phyloP scores from a whole-genome alignment of 495 filamentous ascomycete genomes.

The Aspergillus avenaceus region DNA sequence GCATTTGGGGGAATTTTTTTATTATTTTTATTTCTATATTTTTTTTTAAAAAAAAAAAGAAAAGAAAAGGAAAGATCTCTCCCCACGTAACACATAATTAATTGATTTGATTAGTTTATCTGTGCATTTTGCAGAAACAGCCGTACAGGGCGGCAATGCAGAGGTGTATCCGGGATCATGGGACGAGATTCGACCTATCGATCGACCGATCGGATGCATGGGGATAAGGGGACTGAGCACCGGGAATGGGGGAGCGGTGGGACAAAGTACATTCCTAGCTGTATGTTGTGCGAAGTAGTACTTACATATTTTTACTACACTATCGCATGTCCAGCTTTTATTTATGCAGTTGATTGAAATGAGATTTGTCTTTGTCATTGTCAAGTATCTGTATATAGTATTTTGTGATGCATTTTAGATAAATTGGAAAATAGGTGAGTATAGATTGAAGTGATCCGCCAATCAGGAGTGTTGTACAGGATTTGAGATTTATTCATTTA shows the following conservation, averaged over 20 bases:
- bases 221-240: background rate
- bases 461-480: background rate
- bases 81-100: background rate
- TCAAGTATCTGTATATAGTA: too few relatives aligned
- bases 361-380: too few relatives aligned
- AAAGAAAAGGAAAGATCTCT: background rate
- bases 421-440: background rate
- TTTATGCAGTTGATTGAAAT: too few relatives aligned
- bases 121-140: background rate
- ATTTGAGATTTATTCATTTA: too few relatives aligned
- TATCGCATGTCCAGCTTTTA: background rate
- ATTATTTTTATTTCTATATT: too few relatives aligned
- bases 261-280: background rate
- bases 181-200: conserved; percentile 6
- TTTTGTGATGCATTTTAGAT: background rate
- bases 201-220: background rate
- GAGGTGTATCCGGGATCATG: conserved; percentile 12
- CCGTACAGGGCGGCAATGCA: conserved; percentile 5
- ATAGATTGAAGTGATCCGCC: background rate
- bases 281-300: too few relatives aligned
- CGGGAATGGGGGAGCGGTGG: background rate
- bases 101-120: background rate
- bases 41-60: too few relatives aligned
- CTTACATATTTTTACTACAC: too few relatives aligned
- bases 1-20: background rate